Evolutionary conservation across 306 rosid genomes (phyloP), one percentile per base, ranked within the genome.

Genomic region (Astragalus membranaceus): DNA sequence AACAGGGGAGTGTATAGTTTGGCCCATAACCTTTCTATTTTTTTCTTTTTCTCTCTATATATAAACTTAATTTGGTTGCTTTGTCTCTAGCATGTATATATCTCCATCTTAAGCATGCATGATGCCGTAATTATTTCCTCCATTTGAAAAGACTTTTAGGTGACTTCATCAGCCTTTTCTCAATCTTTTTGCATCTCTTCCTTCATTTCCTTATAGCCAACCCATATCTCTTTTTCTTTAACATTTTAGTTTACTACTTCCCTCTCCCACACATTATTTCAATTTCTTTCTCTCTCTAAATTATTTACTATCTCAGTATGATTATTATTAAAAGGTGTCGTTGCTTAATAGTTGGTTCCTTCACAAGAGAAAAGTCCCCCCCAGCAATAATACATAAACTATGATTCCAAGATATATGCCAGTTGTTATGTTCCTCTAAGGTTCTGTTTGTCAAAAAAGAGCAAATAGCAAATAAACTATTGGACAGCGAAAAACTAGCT

Each of bases 301-400:
- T 78, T 55, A 80, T 70, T 79, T 48, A 33, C 72, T 20, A 20
- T 20, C 73, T 74, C 16, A 41, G 79, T 64, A 90, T 90, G 88
- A 82, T 90, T 84, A 80, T 90, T 84, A 70, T 80, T 46, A 82
- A 87, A 89, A 87, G 88, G 84, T 72, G 73, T 72, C 70, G 80
- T 87, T 85, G 88, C 90, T 84, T 87, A 81, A 41, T 49, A 79
- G 80, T 79, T 80, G 89, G 87, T 87, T 89, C 78, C 89, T 87
- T 88, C 75, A 42, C 10, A 81, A 75, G 86, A 78, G 73, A 78
- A 72, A 81, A 87, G 78, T 14, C 58, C 15, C 75, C 42, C 75
- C 85, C 86, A n/a, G n/a, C n/a, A n/a, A n/a, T n/a, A n/a, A n/a
- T n/a, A n/a, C n/a, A n/a, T n/a, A n/a, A n/a, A n/a, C n/a, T n/a